Percentiles rank a stretch among this genome's conserved stretches.
Conservation (phyloP, 2,329 filamentous ascomycete genomes). For the Penicillium sp. region DNA sequence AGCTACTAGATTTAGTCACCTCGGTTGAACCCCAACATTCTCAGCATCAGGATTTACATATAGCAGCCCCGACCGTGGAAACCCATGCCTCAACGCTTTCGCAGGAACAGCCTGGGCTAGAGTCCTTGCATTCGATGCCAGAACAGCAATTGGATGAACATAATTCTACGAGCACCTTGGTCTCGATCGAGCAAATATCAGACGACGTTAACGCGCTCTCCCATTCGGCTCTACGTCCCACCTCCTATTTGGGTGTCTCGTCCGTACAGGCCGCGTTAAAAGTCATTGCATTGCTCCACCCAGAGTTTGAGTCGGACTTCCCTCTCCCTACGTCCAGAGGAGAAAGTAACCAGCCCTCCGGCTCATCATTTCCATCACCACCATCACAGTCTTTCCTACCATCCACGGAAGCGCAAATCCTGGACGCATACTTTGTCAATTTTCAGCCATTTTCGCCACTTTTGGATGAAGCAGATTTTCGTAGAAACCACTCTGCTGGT, state of each 20-base stretch:
- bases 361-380: not conserved
- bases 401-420: slow-evolving; percentile 44
- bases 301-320: slow-evolving; percentile 29
- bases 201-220: slow-evolving; percentile 70
- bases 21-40: not conserved
- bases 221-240: slow-evolving; percentile 55
- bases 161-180: slow-evolving; percentile 46
- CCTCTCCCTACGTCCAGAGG: not conserved
- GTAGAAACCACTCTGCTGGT: slow-evolving; percentile 54
- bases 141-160: slow-evolving; percentile 50
- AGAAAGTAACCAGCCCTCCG: not conserved
- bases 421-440: slow-evolving; percentile 72
- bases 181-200: slow-evolving; percentile 59
- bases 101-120: slow-evolving; percentile 52
- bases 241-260: slow-evolving; percentile 68
- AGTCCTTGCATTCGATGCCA: slow-evolving; percentile 67
- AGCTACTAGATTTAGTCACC: not conserved
- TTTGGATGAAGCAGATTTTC: slow-evolving; percentile 68
- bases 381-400: not conserved
- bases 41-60: slow-evolving; percentile 26
- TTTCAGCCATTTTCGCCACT: slow-evolving; percentile 70
- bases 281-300: slow-evolving; percentile 60
- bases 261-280: slow-evolving; percentile 71
- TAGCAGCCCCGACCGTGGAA: slow-evolving; percentile 53
- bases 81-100: slow-evolving; percentile 36